Base-by-base conservation (phyloP, 495 filamentous ascomycete species). In the Aspergillus ellipticus region DNA sequence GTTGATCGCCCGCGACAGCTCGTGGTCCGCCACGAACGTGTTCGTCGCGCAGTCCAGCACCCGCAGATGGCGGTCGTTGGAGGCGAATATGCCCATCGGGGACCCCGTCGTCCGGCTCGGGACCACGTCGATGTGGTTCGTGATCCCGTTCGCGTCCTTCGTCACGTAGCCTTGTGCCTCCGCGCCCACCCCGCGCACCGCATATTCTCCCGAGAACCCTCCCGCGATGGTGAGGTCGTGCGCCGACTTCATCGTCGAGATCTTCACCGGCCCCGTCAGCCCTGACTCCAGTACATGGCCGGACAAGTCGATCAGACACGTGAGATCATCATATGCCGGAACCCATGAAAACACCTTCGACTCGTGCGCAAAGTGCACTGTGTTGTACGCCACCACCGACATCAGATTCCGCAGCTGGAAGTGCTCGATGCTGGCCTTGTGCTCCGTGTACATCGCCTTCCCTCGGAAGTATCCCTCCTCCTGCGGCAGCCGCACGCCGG, bases 331-430 rank as follows among this genome's bases (percentile, higher is more conserved):
- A 42, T 74, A 70, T 4, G 53, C 64, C 0, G 75, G 75, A 1
- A 64, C 63, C 75, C 75, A 78, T 0, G 75, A 72, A 37, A 66
- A 65, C 9, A 95, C 72, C 49, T 79, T 79, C 16, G 78, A 81
- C 54, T 77, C 74, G 22, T 78, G 78, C 22, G 90, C 84, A 67
- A 95, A 96, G 68, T 88, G 92, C 37, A 89, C 73, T 46, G 89
- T 85, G 46, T 88, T 87, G 41, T 86, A 85, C 9, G 87, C 88
- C 16, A 84, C 81, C 47, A 85, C 81, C 2, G 85, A 85, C 55
- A 97, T 77, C 1, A 94, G 71, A 66, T 96, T 93, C 46, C 93
- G 89, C 15, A 97, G 81, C 62, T 97, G 93, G 61, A 96, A 96
- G 69, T 97, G 93, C 33, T 87, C 75, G 21, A 93, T 72, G 24